Base-by-base conservation (phyloP, 1,284 basidiomycete species). In the Quambalaria eucalypti region DNA sequence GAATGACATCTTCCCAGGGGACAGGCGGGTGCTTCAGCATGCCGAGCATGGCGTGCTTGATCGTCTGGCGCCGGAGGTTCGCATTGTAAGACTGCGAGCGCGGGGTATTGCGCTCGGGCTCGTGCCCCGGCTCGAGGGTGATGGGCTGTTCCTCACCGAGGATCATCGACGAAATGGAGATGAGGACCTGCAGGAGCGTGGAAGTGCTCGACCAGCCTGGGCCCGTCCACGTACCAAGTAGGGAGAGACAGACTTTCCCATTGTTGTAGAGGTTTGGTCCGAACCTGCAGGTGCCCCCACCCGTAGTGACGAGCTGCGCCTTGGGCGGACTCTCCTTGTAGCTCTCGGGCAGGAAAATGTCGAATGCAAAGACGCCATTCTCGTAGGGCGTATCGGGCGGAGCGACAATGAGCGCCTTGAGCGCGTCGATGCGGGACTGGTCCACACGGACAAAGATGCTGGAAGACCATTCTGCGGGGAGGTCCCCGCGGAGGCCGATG, bases 151-250 rank as follows among this genome's bases (percentile, higher is more conserved):
- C 87, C 19, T 60, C 86, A 88, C 23, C 49, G 28, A 60, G 12
- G 25, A 92, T 91, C 85, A 93, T 87, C 5, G 87, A 88, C 77
- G 92, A 90, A 44, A 92, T 90, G n/a, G 88, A 91, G 44, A 93
- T 86, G 42, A 90, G 79, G 28, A 89, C 87, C 84, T 87, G 62
- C 9, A 65, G 50, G 19, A 91, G 77, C 4, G 89, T 91, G 14
- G 87, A 90, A 73, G 85, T 85, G 39, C 89, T 88, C 36, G 89
- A 81, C 89, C 89, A 93, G 21, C 89, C 89, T 28, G 90, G 90
- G 1, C 90, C 90, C 1, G 23, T 3, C 55, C 59, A 65, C 8
- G 54, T 57, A 14, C 90, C 90, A n/a, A 92, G 80, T 26, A 92
- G 78, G 31, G 87, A 89, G 39, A 93, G 77, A 75, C 90, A 93